phyloP scores from a whole-genome alignment of 495 filamentous ascomycete species.

The Monascus purpureus region DNA sequence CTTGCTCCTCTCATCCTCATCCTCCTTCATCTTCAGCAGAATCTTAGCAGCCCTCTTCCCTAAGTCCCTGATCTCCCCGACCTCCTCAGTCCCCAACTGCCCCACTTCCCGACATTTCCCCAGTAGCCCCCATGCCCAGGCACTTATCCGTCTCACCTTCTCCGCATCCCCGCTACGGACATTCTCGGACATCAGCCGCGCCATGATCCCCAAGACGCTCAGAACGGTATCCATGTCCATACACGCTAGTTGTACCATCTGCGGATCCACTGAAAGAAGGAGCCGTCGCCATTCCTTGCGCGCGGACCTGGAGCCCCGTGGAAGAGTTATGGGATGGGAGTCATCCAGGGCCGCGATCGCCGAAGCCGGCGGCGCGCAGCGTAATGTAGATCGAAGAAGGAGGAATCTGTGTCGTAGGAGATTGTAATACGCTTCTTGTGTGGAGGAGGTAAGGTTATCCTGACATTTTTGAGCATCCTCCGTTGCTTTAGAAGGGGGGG shows the following conservation, averaged over 20 bases:
- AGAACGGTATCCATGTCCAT: conserved; percentile 51
- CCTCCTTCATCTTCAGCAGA: conserved; percentile 29
- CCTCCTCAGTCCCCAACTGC: conserved; percentile 32
- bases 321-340: conserved; percentile 43
- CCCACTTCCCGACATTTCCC: conserved; percentile 34
- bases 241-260: conserved; percentile 51
- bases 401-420: conserved; percentile 46
- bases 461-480: conserved; percentile 16
- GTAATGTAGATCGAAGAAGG: conserved; percentile 42
- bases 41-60: conserved; percentile 34
- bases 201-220: conserved; percentile 29
- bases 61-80: conserved; percentile 34
- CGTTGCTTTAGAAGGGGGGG: conserved; percentile 2
- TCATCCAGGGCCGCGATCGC: conserved; percentile 37
- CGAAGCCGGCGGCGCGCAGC: conserved; percentile 34
- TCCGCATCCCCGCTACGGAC: conserved; percentile 26
- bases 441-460: conserved; percentile 7
- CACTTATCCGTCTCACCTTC: conserved; percentile 33
- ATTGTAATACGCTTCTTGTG: conserved; percentile 48
- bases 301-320: conserved; percentile 23
- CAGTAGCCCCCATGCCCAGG: conserved; percentile 38
- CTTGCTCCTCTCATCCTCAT: conserved; percentile 13
- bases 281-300: conserved; percentile 36
- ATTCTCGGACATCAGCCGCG: conserved; percentile 26
- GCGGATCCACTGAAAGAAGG: conserved; percentile 41